Conservation (phyloP, 2,329 filamentous ascomycete genomes). For the Fusarium verrucosum region DNA sequence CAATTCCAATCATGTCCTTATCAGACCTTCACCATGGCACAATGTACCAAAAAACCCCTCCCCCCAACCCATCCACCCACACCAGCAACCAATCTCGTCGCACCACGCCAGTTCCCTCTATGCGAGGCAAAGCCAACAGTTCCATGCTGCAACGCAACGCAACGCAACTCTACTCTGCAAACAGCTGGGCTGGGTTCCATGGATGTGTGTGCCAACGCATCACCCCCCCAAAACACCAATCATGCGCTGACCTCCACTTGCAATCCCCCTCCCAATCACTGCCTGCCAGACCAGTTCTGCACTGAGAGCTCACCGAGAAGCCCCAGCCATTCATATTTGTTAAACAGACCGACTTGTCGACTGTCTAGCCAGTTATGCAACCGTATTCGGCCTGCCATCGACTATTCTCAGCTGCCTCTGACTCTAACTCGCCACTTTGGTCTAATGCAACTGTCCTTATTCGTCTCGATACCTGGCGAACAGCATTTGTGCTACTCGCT, state of each 20-base stretch:
- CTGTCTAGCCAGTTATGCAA: slow-evolving; percentile 29
- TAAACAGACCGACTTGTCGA: slow-evolving; percentile 35
- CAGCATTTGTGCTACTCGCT: slow-evolving; percentile 27
- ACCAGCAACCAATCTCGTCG: slow-evolving; percentile 28
- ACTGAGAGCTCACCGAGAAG: slow-evolving; percentile 24
- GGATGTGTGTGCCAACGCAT: slow-evolving; percentile 42
- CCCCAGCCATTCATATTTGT: slow-evolving; percentile 28
- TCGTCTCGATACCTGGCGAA: slow-evolving; percentile 12
- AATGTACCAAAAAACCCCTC: slow-evolving; percentile 14
- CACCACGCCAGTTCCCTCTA: slow-evolving; percentile 40
- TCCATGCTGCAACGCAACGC: no score
- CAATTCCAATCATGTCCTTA: slow-evolving; percentile 24
- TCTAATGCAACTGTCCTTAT: slow-evolving; percentile 20
- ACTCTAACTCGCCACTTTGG: slow-evolving; percentile 19
- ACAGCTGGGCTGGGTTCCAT: slow-evolving; percentile 21
- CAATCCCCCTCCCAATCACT: slow-evolving; percentile 39
- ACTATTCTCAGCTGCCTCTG: slow-evolving; percentile 28
- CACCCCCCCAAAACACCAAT: slow-evolving; percentile 42
- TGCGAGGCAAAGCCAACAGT: slow-evolving; percentile 41
- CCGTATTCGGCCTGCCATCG: slow-evolving; percentile 14
- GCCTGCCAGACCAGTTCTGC: slow-evolving; percentile 33
- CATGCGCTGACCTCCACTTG: slow-evolving; percentile 41
- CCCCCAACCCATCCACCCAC: slow-evolving; percentile 30
- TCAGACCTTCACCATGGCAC: slow-evolving; percentile 7
- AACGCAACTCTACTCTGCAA: no score